Evolutionary conservation across 306 rosid genomes (phyloP).

Genomic region (Trifolium repens): DNA sequence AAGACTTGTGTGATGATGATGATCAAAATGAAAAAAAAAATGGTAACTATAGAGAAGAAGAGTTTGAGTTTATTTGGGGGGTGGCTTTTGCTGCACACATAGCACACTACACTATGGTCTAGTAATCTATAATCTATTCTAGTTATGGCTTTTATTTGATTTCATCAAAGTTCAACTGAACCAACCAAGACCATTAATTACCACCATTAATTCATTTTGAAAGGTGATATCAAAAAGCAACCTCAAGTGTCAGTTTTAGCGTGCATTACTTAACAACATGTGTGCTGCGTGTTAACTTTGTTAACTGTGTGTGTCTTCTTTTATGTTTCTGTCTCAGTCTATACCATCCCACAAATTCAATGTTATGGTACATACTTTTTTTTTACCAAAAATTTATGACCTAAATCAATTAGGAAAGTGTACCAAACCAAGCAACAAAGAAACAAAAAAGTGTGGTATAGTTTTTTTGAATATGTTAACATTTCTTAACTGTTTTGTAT

Average conservation of each 20-base stretch:
- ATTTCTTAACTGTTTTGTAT: slow-evolving; percentile 48
- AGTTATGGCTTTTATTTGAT: slow-evolving; percentile 38
- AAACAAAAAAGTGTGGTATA: no score
- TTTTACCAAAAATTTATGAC: slow-evolving; percentile 34
- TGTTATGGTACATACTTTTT: slow-evolving; percentile 47
- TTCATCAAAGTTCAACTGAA: neutral
- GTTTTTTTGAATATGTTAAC: neutral
- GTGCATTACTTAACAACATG: slow-evolving; percentile 63
- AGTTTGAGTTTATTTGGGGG: no score
- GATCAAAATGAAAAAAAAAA: slow-evolving; percentile 17
- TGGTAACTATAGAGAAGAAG: neutral
- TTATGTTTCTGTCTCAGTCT: slow-evolving; percentile 15
- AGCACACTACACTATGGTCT: slow-evolving; percentile 24
- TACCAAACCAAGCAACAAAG: slow-evolving; percentile 20
- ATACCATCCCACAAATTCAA: slow-evolving; percentile 50
- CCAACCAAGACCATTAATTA: slow-evolving; percentile 41
- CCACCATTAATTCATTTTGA: slow-evolving; percentile 42
- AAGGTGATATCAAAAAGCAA: slow-evolving; percentile 38
- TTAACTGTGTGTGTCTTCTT: slow-evolving; percentile 19
- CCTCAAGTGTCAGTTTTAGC: slow-evolving; percentile 78
- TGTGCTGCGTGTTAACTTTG: neutral
- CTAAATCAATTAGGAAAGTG: slow-evolving; percentile 38
- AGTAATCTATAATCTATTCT: neutral
- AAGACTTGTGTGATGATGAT: slow-evolving; percentile 49
- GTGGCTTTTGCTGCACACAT: neutral